Base-by-base conservation (phyloP, 257 asterid species). In the Avicennia marina region DNA sequence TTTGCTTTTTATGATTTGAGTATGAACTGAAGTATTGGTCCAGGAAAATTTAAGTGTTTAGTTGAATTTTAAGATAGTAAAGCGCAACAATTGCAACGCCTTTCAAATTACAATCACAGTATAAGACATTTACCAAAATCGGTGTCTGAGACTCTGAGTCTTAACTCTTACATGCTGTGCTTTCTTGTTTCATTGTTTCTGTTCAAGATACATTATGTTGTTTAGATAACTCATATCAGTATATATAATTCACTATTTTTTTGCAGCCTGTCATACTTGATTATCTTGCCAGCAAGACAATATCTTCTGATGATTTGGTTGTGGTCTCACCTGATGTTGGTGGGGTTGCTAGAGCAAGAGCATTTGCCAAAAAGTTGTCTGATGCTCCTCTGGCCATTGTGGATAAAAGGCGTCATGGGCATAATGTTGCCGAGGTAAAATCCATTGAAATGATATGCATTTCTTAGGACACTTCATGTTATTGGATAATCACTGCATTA, bases 281-380 rank as follows among this genome's bases (percentile, higher is more conserved):
- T 80, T 85, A 85, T 75, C 89, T 85, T 31, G 95, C 95, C 70
- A 85, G 95, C 79, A 85, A 85, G 82, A 80, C 60, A 41, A 80
- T 82, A 68, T 67, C 72, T 61, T 75, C 85, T 22, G 86, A 82
- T 68, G 91, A 82, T 68, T 70, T 82, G 75, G 84, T 82, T 45
- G 95, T 85, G 70, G 95, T 85, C 61, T 85, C 95, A 46, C 95
- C 95, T 6, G 95, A 85, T 72, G 95, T 85, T 66, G 95, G 95
- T 33, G 95, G 95, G 45, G 95, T 85, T 65, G 86, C 95, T 63
- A 76, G 95, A 65, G 95, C 95, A 60, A 77, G 95, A 69, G 88
- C 91, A 50, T 85, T 85, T 71, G 95, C 95, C 54, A 85, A 85
- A 62, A 85, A 85, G 70, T 66, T 85, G 59, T 85, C 95, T 36